Percentiles rank a stretch among this genome's conserved stretches.
phyloP scores from a whole-genome alignment of 306 rosid genomes.

The apple (Malus domestica) region ASM211411v1 NC_041790.1:840501-841000 shows the following conservation, averaged over 20 bases:
- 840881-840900: conserved; percentile 19
- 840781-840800: conserved; percentile 27
- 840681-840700: conserved; percentile 2
- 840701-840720: conserved; percentile 15
- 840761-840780: conserved; percentile 25
- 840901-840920: conserved; percentile 39
- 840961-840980: not conserved
- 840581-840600: not conserved
- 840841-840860: conserved; percentile 46
- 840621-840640: not conserved
- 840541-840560: not conserved
- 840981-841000: conserved; percentile 12
- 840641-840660: not conserved
- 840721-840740: not conserved
- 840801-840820: conserved; percentile 71
- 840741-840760: conserved; percentile 56
- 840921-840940: conserved; percentile 31
- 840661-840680: not conserved
- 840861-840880: conserved; percentile 28
- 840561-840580: not conserved
- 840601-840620: not conserved
- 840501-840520: not conserved
- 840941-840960: conserved; percentile 6
- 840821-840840: conserved; percentile 58
- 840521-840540: not conserved